Evolutionary conservation across 1,284 basidiomycete species (phyloP).

Genomic region (Austroboletus novae-zelandiae): DNA sequence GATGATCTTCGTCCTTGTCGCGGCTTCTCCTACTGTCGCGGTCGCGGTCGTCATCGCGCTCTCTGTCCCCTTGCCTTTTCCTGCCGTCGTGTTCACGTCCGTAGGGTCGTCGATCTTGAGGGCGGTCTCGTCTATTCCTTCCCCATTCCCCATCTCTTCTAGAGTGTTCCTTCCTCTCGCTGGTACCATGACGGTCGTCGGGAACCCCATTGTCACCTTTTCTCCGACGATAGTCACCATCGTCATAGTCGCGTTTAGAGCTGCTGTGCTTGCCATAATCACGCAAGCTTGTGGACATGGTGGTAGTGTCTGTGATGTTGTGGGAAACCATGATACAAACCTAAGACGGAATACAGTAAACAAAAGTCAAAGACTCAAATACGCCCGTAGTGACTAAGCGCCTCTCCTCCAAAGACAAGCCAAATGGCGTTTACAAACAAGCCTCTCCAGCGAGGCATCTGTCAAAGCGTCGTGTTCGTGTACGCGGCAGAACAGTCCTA

Average conservation of each 20-base stretch:
- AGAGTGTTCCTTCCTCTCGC: constrained; percentile 9
- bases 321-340: constrained; percentile 15
- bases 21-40: constrained; percentile 23
- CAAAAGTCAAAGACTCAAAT: no score
- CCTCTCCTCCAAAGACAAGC: not conserved
- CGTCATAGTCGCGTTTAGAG: constrained; percentile 13
- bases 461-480: constrained; percentile 19
- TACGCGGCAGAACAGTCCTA: not conserved
- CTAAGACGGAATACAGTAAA: not conserved
- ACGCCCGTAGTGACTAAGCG: no score
- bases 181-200: constrained; percentile 8
- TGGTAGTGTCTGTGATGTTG: not conserved
- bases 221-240: constrained; percentile 7
- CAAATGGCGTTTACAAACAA: constrained; percentile 8
- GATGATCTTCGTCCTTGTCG: constrained; percentile 42
- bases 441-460: constrained; percentile 14
- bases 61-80: constrained; percentile 35
- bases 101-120: constrained; percentile 17
- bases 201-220: constrained; percentile 5
- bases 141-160: constrained; percentile 42
- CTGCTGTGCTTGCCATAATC: constrained; percentile 10
- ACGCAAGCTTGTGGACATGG: constrained; percentile 20
- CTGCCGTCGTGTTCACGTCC: constrained; percentile 15
- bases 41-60: constrained; percentile 25
- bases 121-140: constrained; percentile 24